Evolutionary conservation across 23 red algal species (phyloP), one percentile per base, ranked within the genome.

Genomic region (Gracilaria domingensis): DNA sequence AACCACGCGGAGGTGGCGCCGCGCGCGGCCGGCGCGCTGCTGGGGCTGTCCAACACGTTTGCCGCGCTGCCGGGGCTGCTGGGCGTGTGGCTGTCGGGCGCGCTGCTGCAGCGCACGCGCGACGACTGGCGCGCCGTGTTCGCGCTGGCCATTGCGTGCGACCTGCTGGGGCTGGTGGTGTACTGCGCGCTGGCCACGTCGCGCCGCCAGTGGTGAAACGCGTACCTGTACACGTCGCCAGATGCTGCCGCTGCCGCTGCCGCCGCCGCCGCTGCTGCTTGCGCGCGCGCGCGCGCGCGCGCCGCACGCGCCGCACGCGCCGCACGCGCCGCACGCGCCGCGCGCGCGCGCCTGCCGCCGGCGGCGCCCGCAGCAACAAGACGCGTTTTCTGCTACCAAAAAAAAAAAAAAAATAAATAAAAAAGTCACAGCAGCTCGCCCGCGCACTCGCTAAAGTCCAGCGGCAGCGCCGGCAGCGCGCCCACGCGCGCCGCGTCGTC

Each of bases 1-100:
- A 90, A 76, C 48, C 86, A 90, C 59, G 69, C 77, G 47, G 86
- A 90, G 30, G 76, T 90, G 33, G 86, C 64, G 29, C 71, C 71
- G 13, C 18, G 8, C 14, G 64, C 72, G 36, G 71, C 86, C 11
- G 86, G 86, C 50, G 69, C 75, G 23, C 66, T 90, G 24, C 48
- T 90, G 49, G 86, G 86, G 18, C 34, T 90, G 36, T 79, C 70
- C 39, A 80, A 79, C 33, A 90, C 86, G 38, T 79, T 90, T 40
- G 86, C 86, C 9, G 36, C 44, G 24, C 1, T 90, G 37, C 86
- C 86, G 21, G 86, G 86, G 38, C 51, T 90, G 36, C 17, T 90
- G 37, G 86, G 86, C 49, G 86, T 90, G 38, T 30, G 29, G 54
- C 48, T 90, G 18, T 59, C 86, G 23, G 86, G 86, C 48, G 32